Evolutionary conservation across 345 rosid genomes (phyloP), one percentile per base, ranked within the genome.

Genomic region (Lepidium sativum): DNA sequence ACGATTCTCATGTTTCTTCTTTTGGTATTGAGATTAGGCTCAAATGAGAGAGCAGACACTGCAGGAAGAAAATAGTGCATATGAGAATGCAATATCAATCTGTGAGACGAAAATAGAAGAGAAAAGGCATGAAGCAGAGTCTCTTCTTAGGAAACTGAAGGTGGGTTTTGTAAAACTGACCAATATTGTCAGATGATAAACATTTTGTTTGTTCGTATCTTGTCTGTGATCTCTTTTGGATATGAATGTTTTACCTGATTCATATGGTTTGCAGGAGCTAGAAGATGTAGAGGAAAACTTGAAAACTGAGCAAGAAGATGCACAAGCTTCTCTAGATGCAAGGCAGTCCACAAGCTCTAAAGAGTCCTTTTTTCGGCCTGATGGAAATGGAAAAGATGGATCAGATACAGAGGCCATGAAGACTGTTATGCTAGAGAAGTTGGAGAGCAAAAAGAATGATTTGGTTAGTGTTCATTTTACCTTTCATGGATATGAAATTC

Each of bases 31-130:
- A 47, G 31, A 52, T 37, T 81, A 82, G 91, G 79, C 81, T 17
- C 97, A 90, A 66, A 60, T 86, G 83, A 83, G 99, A 78, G 89
- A 94, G 80, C 79, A 79, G 76, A 83, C 86, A 0, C 39, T 87
- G 48, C 75, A 38, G 54, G 89, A 90, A 78, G 97, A 89, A 75
- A 92, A 92, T 54, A 82, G 71, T 55, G 87, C 80, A 16, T 94
- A 86, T 49, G 82, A 83, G 76, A 87, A 80, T 77, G 96, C 97
- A 47, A 76, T 87, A 69, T 84, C 88, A n/a, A 72, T 73, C 77
- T 89, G 89, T 67, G 88, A 89, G 71, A 73, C 47, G 21, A 94
- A 78, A 80, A 62, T 89, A 62, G 81, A 79, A 37, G 98, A 87
- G 80, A 87, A 81, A 59, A 44, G 76, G 52, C 84, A 71, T 67